Evolutionary conservation across 2,329 filamentous ascomycete species (phyloP), one percentile per base, ranked within the genome.

Genomic region (Alternaria dauci): DNA sequence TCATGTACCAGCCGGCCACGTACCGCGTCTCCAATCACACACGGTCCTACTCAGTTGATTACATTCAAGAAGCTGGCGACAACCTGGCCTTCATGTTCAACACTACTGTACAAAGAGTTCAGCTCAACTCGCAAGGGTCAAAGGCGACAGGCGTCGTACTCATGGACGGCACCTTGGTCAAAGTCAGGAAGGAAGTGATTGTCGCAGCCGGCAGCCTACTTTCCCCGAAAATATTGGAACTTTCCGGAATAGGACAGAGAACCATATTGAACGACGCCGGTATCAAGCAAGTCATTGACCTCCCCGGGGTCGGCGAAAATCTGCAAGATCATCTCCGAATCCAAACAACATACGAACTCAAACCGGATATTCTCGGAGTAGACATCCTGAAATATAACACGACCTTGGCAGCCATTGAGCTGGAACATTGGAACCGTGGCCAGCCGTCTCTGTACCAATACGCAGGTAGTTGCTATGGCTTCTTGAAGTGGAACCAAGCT

Each of bases 1-100:
- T 50, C 6, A 81, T 81, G n/a, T 83, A 81, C 75, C 81, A 79
- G 36, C 82, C 83, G 58, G 78, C 84, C 23, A 83, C 79, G 57
- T 83, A 80, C 58, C 80, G 86, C 23, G 76, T 80, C 2, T 77
- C 75, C 8, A 78, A 80, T 32, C 84, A 82, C 63, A 80, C 76
- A 12, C 77, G 85, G 23, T 85, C 82, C 3, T 86, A 85, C 69
- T 76, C 77, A 32, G 80, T 78, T 30, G 77, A 76, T 1, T 85
- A 84, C 57, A 69, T 81, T 0, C 70, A 78, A 2, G 65, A 76
- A 23, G 76, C 76, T 2, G 74, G 78, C 0, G 23, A 69, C 0
- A 86, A 85, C 48, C 73, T 86, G 48, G 59, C 75, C 7, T 58
- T 82, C 11, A 52, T 78, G 39, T 66, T 75, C 14, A 71, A 76